Evolutionary conservation across 2,329 filamentous ascomycete genomes (phyloP), one percentile per base, ranked within the genome.

Genomic region (Thelonectria discophora): DNA sequence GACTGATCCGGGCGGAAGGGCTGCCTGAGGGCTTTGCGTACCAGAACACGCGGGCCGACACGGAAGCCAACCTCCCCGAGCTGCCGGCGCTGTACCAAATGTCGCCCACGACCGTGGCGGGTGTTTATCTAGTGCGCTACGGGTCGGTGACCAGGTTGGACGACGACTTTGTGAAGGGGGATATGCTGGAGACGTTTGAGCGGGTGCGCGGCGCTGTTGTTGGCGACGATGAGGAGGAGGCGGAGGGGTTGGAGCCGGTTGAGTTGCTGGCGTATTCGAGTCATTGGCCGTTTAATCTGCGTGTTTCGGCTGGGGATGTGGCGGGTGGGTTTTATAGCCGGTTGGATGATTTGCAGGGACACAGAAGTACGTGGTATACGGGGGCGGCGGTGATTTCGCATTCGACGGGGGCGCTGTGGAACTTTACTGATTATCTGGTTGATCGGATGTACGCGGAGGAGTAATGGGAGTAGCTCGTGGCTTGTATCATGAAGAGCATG

Each of bases 201-300:
- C 54, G 65, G 24, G 62, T 67, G 8, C 58, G 57, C 9, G 39
- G 39, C 15, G 27, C 56, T 2, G 55, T 60, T 1, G 17, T 65
- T 4, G 61, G 64, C 0, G n/a, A n/a, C n/a, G n/a, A n/a, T n/a
- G n/a, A n/a, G n/a, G 17, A 52, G 1, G n/a, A 21, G 5, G 47
- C 13, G 2, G 30, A 52, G 6, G n/a, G 40, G 1, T 24, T 65
- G 15, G 13, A 55, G 2, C 42, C 62, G 2, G 55, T 64, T 2
- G 43, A 65, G 17, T 24, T 67, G 5, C n/a, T 67, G 40, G 52
- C 51, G 7, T 67, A 59, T 30, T 51, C 64, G 18, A 67, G 65
- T 21, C 65, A 67, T 30, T 66, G 62, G n/a, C 65, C 64, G 1
- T 67, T 66, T 54, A 60, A 61, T 17, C 15, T 67, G n/a, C 56